A percentile compares a stretch with the other conserved stretches of the same genome.
These are phyloP conservation scores for Ceratocystis ficicola DNA, from an alignment of 2,329 filamentous ascomycete species.

Conservation along the genomic window DNA sequence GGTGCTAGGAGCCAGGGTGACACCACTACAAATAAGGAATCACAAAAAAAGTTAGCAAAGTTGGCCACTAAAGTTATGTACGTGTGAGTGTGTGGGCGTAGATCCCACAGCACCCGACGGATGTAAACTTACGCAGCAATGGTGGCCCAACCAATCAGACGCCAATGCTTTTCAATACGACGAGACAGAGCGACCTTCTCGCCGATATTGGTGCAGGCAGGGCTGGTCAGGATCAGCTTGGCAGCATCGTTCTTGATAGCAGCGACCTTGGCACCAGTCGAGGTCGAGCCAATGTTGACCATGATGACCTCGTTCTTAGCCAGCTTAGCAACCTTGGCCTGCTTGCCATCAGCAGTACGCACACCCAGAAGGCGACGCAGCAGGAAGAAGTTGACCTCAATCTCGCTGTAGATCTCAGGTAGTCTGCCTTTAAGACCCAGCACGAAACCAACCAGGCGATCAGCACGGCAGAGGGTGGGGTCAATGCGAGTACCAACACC, in stretches of 20 bases:
- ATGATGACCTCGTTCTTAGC: conserved; percentile 98
- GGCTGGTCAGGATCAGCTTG: conserved; percentile 82
- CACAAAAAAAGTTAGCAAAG: conserved; percentile 24
- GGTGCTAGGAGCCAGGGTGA: conserved; percentile 42
- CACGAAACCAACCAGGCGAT: conserved; percentile 97
- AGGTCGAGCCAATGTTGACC: conserved; percentile 98
- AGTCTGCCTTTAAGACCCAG: conserved; percentile 87
- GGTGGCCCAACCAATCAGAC: conserved; percentile 82
- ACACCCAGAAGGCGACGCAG: conserved; percentile 89
- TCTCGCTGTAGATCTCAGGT: conserved; percentile 93
- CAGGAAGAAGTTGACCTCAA: conserved; percentile 99
- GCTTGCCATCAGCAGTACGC: conserved; percentile 94
- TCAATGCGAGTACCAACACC: conserved; percentile 97
- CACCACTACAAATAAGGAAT: conserved; percentile 33
- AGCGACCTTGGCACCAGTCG: conserved; percentile 91
- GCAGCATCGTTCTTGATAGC: conserved; percentile 97
- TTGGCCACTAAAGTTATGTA: conserved; percentile 14
- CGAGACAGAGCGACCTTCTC: conserved; percentile 95
- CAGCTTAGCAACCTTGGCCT: conserved; percentile 97
- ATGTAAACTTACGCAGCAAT: conserved; percentile 51
- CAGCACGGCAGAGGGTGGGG: conserved; percentile 93
- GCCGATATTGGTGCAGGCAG: conserved; percentile 90
- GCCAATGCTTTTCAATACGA: conserved; percentile 99
- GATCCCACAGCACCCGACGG: background rate
- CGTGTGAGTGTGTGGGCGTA: background rate